Evolutionary conservation across 257 asterid species (phyloP).

Genomic region (Anisodus acutangulus): DNA sequence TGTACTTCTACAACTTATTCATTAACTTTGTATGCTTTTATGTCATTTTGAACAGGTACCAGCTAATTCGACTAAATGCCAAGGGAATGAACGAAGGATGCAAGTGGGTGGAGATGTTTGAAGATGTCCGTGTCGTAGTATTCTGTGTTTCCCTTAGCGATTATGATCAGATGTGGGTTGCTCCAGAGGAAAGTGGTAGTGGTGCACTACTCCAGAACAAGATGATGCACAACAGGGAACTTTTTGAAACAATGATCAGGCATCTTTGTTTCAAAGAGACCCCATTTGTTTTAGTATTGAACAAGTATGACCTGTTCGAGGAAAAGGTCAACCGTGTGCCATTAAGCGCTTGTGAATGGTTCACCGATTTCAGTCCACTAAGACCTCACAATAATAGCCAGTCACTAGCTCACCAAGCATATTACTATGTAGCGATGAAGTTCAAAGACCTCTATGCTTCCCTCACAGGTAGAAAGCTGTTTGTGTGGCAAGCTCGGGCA

Average conservation of each 20-base stretch:
- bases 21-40: neutral
- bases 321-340: slow-evolving; percentile 72
- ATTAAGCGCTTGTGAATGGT: slow-evolving; percentile 79
- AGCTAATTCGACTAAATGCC: slow-evolving; percentile 82
- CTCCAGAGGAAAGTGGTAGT: slow-evolving; percentile 50
- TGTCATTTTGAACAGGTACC: slow-evolving; percentile 58
- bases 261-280: slow-evolving; percentile 83
- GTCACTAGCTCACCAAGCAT: slow-evolving; percentile 83
- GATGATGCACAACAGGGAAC: slow-evolving; percentile 80
- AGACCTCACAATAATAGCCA: slow-evolving; percentile 69
- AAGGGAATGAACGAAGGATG: slow-evolving; percentile 86
- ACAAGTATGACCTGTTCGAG: slow-evolving; percentile 85
- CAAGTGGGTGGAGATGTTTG: slow-evolving; percentile 98
- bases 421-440: slow-evolving; percentile 89
- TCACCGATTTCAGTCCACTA: slow-evolving; percentile 75
- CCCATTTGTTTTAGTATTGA: slow-evolving; percentile 76
- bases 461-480: slow-evolving; percentile 67
- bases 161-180: slow-evolving; percentile 67
- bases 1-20: neutral
- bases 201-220: slow-evolving; percentile 62
- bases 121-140: slow-evolving; percentile 82
- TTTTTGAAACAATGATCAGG: slow-evolving; percentile 67
- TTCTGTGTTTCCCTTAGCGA: slow-evolving; percentile 80
- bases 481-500: slow-evolving; percentile 87
- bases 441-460: slow-evolving; percentile 84